Conservation (phyloP, 2,329 filamentous ascomycete genomes). For the Trichoderma koningiopsis region DNA sequence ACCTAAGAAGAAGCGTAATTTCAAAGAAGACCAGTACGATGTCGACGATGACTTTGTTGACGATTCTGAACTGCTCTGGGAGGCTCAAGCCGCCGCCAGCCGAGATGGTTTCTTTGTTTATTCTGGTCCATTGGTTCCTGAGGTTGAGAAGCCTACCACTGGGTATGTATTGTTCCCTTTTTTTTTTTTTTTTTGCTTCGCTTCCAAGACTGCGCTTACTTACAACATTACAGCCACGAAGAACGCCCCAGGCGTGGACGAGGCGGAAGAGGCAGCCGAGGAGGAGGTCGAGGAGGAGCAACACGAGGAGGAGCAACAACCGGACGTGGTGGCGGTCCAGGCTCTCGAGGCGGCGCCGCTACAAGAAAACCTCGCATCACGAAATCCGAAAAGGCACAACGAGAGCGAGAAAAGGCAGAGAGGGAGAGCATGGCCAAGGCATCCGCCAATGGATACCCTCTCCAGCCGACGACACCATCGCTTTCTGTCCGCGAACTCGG, state of each 20-base stretch:
- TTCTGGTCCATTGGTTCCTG: conserved; percentile 84
- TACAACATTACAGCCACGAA: conserved; percentile 62
- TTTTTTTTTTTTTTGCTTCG: background rate
- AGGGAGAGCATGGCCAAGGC: conserved; percentile 58
- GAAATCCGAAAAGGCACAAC: conserved; percentile 79
- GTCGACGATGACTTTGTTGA: conserved; percentile 85
- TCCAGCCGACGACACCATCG: conserved; percentile 43
- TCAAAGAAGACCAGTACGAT: conserved; percentile 81
- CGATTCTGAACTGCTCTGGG: conserved; percentile 92
- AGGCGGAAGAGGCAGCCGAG: conserved; percentile 53
- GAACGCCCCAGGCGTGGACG: conserved; percentile 71
- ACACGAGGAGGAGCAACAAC: conserved; percentile 54
- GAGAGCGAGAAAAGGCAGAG: conserved; percentile 80
- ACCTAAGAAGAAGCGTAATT: conserved; percentile 77
- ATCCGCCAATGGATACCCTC: conserved; percentile 40
- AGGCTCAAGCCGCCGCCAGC: conserved; percentile 90
- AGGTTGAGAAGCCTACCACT: conserved; percentile 72
- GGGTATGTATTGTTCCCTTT: conserved; percentile 47
- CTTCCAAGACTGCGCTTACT: background rate
- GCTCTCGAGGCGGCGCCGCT: conserved; percentile 74
- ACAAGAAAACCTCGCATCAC: conserved; percentile 82
- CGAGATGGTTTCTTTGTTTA: conserved; percentile 99
- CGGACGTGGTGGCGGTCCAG: conserved; percentile 58
- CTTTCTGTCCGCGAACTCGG: conserved; percentile 44
- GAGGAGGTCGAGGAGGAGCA: conserved; percentile 63